Base-by-base conservation (phyloP, 1,284 basidiomycete genomes). In the Hortiboletus rubellus region DNA sequence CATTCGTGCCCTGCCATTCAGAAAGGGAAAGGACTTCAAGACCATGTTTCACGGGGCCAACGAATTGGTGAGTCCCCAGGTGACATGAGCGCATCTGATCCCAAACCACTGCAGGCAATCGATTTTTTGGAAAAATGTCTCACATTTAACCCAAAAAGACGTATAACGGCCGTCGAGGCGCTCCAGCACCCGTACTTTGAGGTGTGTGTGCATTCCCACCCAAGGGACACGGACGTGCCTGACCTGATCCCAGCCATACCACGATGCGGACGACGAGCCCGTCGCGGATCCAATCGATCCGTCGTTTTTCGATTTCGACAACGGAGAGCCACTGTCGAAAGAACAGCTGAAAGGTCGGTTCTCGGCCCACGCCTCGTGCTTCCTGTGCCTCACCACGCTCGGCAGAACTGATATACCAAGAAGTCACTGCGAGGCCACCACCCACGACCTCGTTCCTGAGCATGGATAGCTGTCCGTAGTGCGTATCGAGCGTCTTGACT, bases 101-200 rank as follows among this genome's bases (percentile, higher is more conserved):
- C 8, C 46, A 58, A 5, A 17, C 17, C 33, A 31, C 24, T 1
- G 5, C 27, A 74, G 80, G 95, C 94, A 2, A 82, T 96, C 44
- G 95, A 98, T 72, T 80, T 99, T 54, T 82, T 98, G 80, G 92
- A 93, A 70, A 86, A 87, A 65, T 93, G 89, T 63, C 76, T 94
- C 51, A 94, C 92, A n/a, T 94, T 98, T 74, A 96, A 92, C 63
- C 97, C 96, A 2, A 89, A 88, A 67, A 83, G 90, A 68, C 84
- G 96, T 34, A 96, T 98, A 66, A 89, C 91, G 55, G 96, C 94
- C 36, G 87, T 90, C 51, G 91, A 96, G 60, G 95, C 96, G 2
- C 79, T 98, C 53, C 82, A 85, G 62, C 97, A 98, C 75, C 94
- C 96, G 0, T 99, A 98, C 74, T 80, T 99, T 24, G 84, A 89